Evolutionary conservation across 2,329 filamentous ascomycete species (phyloP), one percentile per base, ranked within the genome.

Genomic region (Ceratocystis ficicola): DNA sequence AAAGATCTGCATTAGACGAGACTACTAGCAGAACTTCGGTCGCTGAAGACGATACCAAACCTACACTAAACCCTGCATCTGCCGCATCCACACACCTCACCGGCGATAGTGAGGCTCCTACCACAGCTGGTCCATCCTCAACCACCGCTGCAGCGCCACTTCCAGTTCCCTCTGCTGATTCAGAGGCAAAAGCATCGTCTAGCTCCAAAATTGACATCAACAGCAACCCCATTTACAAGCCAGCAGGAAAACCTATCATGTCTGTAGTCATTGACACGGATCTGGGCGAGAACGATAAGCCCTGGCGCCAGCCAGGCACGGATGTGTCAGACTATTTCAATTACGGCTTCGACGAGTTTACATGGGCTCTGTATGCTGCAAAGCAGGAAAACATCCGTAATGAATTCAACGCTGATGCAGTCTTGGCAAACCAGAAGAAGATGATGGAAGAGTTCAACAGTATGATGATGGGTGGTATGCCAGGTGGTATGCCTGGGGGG

Each of bases 261-360:
- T 87, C 86, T 68, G 78, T 90, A 62, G 87, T 88, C 72, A 87
- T 91, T 70, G 88, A 92, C 72, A 36, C 68, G 82, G 84, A 87
- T 71, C 83, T 92, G 22, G 81, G 85, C 46, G 86, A 89, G 6
- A 90, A 91, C 71, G 89, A 92, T 69, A 97, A 96, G 75, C 92
- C 93, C 20, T 99, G 94, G 94, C 86, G 94, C 57, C 87, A 92
- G 69, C 94, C 94, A 0, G 94, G 94, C 60, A 92, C 93, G 10
- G 94, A 99, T 72, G 85, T 96, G 65, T 94, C 89, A 68, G 94
- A 99, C 74, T 97, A 95, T 77, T 97, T 97, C 83, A 97, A 97
- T 79, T 97, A 97, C 76, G 93, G 93, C 67, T 97, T 97, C 73
- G 93, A 97, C 76, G 93, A 97, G 76, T 97, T 96, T 76, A 96